A percentile compares a stretch with the other conserved stretches of the same genome.
Conservation (phyloP, 257 asterid genomes). For the Primulina huaijiensis region DNA sequence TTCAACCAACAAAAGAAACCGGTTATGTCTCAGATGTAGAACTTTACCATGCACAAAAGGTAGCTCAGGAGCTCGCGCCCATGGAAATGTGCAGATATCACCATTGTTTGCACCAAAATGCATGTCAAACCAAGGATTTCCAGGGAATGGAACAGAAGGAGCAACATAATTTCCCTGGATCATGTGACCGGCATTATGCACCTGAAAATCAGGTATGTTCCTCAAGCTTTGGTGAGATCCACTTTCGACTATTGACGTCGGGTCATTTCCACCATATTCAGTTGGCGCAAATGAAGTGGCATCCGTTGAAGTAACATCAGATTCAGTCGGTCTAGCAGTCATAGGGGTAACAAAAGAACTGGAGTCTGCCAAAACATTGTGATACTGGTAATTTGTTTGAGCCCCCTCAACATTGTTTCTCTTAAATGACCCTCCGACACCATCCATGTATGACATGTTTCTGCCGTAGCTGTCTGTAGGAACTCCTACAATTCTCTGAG, state of each 20-base stretch:
- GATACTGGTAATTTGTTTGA: constrained; percentile 35
- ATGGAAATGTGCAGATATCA: constrained; percentile 43
- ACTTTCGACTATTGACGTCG: constrained; percentile 26
- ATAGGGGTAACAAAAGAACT: constrained; percentile 50
- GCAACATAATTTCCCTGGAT: constrained; percentile 56
- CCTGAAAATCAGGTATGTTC: constrained; percentile 37
- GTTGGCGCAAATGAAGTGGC: constrained; percentile 29
- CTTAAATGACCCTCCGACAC: constrained; percentile 48
- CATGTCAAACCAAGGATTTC: constrained; percentile 64
- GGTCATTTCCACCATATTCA: constrained; percentile 40
- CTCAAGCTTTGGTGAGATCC: constrained; percentile 41
- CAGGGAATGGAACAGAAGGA: constrained; percentile 53
- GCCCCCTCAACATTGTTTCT: constrained; percentile 56
- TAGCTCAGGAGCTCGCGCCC: constrained; percentile 58
- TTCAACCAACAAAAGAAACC: not conserved
- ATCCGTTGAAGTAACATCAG: constrained; percentile 34
- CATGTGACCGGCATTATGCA: constrained; percentile 39
- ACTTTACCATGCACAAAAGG: constrained; percentile 48
- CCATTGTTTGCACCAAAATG: constrained; percentile 45
- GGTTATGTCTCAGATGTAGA: not conserved
- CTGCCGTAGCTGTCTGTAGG: constrained; percentile 36
- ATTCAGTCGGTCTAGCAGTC: constrained; percentile 34
- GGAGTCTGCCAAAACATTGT: constrained; percentile 46
- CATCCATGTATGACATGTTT: constrained; percentile 45
- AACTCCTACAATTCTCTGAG: constrained; percentile 28